Evolutionary conservation across 805 yeast species (phyloP), one percentile per base, ranked within the genome.

Genomic region (Kazachstania kunashirensis): DNA sequence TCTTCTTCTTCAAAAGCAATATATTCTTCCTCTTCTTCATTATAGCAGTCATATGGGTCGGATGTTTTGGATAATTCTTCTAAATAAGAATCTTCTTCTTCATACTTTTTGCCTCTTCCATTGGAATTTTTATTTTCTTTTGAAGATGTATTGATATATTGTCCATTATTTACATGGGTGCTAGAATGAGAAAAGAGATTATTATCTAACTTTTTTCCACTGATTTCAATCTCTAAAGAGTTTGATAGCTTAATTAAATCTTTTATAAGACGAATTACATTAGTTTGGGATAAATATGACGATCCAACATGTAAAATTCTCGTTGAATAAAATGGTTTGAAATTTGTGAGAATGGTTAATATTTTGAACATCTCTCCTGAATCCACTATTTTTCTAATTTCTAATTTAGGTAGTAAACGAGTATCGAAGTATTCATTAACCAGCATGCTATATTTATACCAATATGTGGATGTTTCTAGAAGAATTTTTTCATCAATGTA

Each of bases 1-100:
- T 15, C 32, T 6, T 33, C 36, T 4, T 33, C 36, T 6, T 30
- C 33, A 14, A 19, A n/a, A 11, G 6, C 13, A 14, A 20, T 5
- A 11, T 30, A 13, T n/a, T 34, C 33, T 17, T 38, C 37, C 7
- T 29, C 29, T n/a, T 29, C 49, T 13, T 26, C 29, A 14, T 37
- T 39, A 13, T 44, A 44, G 9, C 34, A 37, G 13, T 42, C 44
- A 19, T 42, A 39, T 8, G 30, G 5, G n/a, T 34, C 34, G 19
- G 36, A 34, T 17, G 46, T 34, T 11, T 14, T 11, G 14, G 29
- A 18, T 14, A 51, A 33, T 31, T 50, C 47, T 14, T 47, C 42
- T 24, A 52, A 31, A 33, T 53, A 53, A 10, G 44, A 53, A 19
- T 45, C 45, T 10, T 23, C 18, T 14, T 23, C 14, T 15, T 16